A percentile compares a stretch with the other conserved stretches of the same genome.
phyloP scores from a whole-genome alignment of 305 asterid species.

The Fraxinus sp. region DNA sequence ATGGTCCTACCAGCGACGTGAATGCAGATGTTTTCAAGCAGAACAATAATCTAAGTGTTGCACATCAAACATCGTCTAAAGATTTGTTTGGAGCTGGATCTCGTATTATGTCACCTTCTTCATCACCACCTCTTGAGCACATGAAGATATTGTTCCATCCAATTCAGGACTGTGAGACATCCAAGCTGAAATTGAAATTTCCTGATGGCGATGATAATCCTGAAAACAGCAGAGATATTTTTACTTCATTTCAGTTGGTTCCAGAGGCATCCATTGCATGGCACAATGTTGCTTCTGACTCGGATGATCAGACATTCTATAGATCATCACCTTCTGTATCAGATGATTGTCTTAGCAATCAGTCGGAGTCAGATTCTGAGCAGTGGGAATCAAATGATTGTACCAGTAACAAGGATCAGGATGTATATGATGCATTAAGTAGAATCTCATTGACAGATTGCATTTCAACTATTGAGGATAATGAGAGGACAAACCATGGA shows the following conservation, averaged over 20 bases:
- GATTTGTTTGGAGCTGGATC: constrained; percentile 46
- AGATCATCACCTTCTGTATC: constrained; percentile 76
- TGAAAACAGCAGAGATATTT: constrained; percentile 50
- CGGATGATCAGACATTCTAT: constrained; percentile 83
- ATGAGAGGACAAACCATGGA: constrained; percentile 38
- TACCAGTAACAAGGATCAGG: constrained; percentile 64
- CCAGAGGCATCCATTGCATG: constrained; percentile 60
- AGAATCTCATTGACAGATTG: constrained; percentile 65
- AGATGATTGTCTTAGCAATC: constrained; percentile 65
- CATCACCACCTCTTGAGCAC: constrained; percentile 90
- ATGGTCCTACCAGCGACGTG: constrained; percentile 28
- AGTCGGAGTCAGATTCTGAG: constrained; percentile 74
- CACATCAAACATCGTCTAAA: constrained; percentile 36
- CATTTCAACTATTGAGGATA: constrained; percentile 42
- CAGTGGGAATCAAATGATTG: constrained; percentile 80
- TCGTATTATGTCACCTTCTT: constrained; percentile 62
- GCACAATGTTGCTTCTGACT: constrained; percentile 59
- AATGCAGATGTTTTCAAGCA: constrained; percentile 36
- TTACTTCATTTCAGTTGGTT: constrained; percentile 92
- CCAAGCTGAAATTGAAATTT: constrained; percentile 73
- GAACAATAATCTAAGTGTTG: constrained; percentile 34
- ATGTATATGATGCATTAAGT: constrained; percentile 61
- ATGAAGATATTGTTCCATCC: constrained; percentile 93
- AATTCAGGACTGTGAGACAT: constrained; percentile 54
- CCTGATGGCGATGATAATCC: constrained; percentile 51